Evolutionary conservation across 2,329 filamentous ascomycete species (phyloP), one percentile per base, ranked within the genome.

Genomic region (Laburnicola sp.): DNA sequence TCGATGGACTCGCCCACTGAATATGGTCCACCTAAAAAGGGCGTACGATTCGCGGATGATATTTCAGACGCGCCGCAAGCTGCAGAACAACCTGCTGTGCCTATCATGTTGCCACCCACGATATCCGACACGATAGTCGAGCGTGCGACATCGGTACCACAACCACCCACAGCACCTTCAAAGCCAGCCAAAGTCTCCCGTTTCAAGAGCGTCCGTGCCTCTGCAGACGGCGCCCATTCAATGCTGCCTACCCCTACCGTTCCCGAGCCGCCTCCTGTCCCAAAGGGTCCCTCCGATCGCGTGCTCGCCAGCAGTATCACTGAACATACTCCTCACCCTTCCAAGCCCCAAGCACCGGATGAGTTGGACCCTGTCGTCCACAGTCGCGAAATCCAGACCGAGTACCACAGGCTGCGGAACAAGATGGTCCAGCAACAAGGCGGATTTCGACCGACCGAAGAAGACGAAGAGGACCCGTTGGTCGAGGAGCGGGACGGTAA

Each of bases 351-450:
- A 11, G 70, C 74, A 21, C 71, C 74, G 3, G 69, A 75, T 35
- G 75, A 72, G 21, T 78, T 93, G 34, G 88, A 96, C 60, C 83
- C 88, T 4, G 79, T 84, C 21, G 76, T 92, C 27, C 78, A 93
- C 44, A 82, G 88, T 46, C 85, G 89, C 56, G 88, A 96, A 70
- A 85, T 96, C 10, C 86, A 89, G 6, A 83, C 84, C 32, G 89
- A 95, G 66, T 96, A 96, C 71, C 88, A 96, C 70, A 85, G 84
- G 38, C 80, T 89, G 71, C 87, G 93, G 21, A 96, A 92, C 68
- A 84, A 83, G 64, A 86, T 95, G 73, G 91, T 97, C 47, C 85
- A 91, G 60, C 82, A 86, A 61, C 85, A 94, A 62, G 91, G 91
- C 45, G 91, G 91, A 2, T 96, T 96, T 70, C 75, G 88, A 62